These are phyloP conservation scores for Alternaria gaisen DNA, from an alignment of 2,329 filamentous ascomycete genomes.

Conservation along the genomic window DNA sequence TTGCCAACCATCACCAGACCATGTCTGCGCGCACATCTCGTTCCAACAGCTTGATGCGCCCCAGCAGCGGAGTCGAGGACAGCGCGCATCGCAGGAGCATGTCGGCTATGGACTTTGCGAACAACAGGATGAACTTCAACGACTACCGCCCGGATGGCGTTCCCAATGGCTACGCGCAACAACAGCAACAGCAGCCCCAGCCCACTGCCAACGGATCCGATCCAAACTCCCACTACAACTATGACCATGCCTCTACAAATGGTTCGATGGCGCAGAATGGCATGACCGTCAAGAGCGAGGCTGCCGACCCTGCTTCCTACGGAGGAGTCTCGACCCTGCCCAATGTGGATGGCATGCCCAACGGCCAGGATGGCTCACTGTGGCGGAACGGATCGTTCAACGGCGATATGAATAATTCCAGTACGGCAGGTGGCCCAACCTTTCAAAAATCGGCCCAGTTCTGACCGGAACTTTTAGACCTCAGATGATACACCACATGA, in stretches of 20 bases:
- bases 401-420: conserved; percentile 53
- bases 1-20: conserved; percentile 52
- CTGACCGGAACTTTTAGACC: conserved; percentile 55
- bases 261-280: conserved; percentile 46
- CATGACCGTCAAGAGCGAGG: conserved; percentile 48
- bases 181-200: conserved; percentile 24
- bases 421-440: conserved; percentile 56
- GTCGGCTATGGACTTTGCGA: conserved; percentile 47
- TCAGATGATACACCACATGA: conserved; percentile 56
- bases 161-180: conserved; percentile 35
- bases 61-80: conserved; percentile 48
- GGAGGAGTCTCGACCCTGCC: conserved; percentile 48
- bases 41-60: conserved; percentile 60
- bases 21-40: conserved; percentile 59
- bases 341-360: conserved; percentile 47
- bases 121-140: conserved; percentile 47
- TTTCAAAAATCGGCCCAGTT: conserved; percentile 55
- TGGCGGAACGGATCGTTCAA: conserved; percentile 56
- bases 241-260: conserved; percentile 43
- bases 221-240: conserved; percentile 42
- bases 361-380: conserved; percentile 50
- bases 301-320: conserved; percentile 40
- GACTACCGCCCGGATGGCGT: conserved; percentile 47
- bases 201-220: conserved; percentile 26
- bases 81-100: conserved; percentile 46